These are phyloP conservation scores for Corchorus olitorius DNA, from an alignment of 345 rosid species.

Conservation along the genomic window DNA sequence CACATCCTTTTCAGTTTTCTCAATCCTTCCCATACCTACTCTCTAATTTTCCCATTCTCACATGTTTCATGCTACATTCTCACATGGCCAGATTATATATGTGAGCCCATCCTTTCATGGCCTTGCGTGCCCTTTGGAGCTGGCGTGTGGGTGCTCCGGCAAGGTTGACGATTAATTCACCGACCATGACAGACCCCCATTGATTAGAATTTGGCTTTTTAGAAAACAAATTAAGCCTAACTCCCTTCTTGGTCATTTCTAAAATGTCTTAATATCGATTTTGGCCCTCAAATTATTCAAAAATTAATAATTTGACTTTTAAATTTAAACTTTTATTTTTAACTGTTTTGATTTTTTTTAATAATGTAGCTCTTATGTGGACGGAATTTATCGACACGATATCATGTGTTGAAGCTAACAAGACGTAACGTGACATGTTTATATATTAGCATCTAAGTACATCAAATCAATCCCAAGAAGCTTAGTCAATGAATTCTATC, in stretches of 20 bases:
- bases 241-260: background rate
- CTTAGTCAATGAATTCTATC: too few species aligned
- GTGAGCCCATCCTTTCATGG: background rate
- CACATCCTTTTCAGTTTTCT: background rate
- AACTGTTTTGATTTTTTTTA: too few species aligned
- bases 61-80: slow-evolving; percentile 3
- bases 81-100: slow-evolving; percentile 1
- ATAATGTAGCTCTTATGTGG: too few species aligned
- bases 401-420: too few species aligned
- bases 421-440: too few species aligned
- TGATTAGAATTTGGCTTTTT: background rate
- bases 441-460: too few species aligned
- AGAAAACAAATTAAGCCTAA: background rate
- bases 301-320: too few species aligned
- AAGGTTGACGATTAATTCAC: background rate
- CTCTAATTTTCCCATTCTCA: background rate
- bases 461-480: too few species aligned
- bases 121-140: background rate
- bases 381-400: too few species aligned
- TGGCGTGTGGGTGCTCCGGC: background rate
- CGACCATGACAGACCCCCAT: background rate
- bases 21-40: background rate
- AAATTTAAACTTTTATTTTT: too few species aligned
- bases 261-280: background rate
- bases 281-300: too few species aligned